Evolutionary conservation across 2,329 filamentous ascomycete species (phyloP), one percentile per base, ranked within the genome.

Genomic region (Annulohypoxylon truncatum): DNA sequence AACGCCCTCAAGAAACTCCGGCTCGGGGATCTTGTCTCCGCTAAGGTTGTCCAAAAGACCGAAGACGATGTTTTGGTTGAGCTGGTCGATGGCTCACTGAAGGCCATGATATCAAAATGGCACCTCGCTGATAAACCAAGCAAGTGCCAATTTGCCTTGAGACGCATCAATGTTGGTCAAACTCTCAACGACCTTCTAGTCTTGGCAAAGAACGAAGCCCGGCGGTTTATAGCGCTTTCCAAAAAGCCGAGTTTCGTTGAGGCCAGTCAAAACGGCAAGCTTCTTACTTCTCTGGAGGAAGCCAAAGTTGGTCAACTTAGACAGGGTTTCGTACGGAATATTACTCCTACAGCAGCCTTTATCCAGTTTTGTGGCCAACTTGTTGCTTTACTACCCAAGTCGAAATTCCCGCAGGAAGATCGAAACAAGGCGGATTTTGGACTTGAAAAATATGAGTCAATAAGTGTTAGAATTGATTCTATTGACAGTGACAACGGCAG

Each of bases 101-200:
- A 93, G 76, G 95, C 93, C 22, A 85, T 90, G 15, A 83, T 99
- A 31, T 88, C 90, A 15, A 81, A 92, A 53, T 88, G 89, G 31
- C 96, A 99, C 64, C 85, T 98, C 26, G 90, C 92, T 1, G 96
- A 99, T 79, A 93, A 93, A 54, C 94, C 93, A 1, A 81, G 85
- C 24, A 89, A 91, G 70, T 92, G 90, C 69, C 84, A 88, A 66
- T 90, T 91, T 18, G 88, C 91, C 0, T 82, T 96, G 74, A 94
- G 93, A 77, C 92, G 92, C 71, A 90, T 98, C 56, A 86, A 91
- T 56, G 91, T 96, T 51, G 95, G 94, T 2, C 93, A 97, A 79
- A 92, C 88, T 24, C 81, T 99, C 47, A 87, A 89, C 15, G 90
- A 96, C 55, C 82, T 99, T n/a, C 83, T 96, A 35, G 88, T 98